These are phyloP conservation scores for Microsporum canis DNA, from an alignment of 2,329 filamentous ascomycete species.

Conservation along the genomic window DNA sequence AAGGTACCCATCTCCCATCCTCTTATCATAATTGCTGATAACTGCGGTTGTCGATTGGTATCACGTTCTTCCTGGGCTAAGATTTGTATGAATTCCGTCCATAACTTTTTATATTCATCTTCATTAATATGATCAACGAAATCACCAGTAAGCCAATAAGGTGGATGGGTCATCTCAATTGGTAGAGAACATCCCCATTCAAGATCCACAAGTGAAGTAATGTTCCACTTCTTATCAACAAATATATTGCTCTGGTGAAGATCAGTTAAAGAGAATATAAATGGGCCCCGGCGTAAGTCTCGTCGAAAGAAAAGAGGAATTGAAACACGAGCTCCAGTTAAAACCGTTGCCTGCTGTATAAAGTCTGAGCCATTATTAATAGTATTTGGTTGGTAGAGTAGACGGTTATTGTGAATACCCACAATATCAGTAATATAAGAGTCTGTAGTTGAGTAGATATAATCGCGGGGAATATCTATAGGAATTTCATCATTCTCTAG, in stretches of 20 bases:
- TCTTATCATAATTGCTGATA: conserved; percentile 11
- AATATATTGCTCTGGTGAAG: conserved; percentile 21
- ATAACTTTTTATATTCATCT: conserved; percentile 11
- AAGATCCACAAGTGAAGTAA: conserved; percentile 26
- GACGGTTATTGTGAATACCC: conserved; percentile 19
- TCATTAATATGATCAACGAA: conserved; percentile 12
- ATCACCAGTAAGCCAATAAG: conserved; percentile 23
- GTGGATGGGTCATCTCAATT: conserved; percentile 23
- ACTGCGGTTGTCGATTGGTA: neutral
- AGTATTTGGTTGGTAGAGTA: conserved; percentile 21
- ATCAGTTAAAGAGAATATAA: conserved; percentile 27
- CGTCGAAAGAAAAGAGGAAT: conserved; percentile 14
- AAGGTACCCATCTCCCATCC: conserved; percentile 7
- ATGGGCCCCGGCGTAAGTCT: conserved; percentile 20
- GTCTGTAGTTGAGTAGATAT: conserved; percentile 20
- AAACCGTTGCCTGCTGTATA: conserved; percentile 13
- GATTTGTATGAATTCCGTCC: conserved; percentile 16
- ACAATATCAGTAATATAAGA: conserved; percentile 21
- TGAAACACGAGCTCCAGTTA: conserved; percentile 26
- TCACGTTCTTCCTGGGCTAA: conserved; percentile 16
- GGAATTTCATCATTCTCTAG: conserved; percentile 22
- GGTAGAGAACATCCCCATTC: conserved; percentile 23
- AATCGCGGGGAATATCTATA: conserved; percentile 17
- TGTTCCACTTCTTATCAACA: conserved; percentile 27
- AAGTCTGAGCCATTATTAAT: neutral